Evolutionary conservation across 441 rosid genomes (phyloP).

Genomic region (Syzygium malaccense): DNA sequence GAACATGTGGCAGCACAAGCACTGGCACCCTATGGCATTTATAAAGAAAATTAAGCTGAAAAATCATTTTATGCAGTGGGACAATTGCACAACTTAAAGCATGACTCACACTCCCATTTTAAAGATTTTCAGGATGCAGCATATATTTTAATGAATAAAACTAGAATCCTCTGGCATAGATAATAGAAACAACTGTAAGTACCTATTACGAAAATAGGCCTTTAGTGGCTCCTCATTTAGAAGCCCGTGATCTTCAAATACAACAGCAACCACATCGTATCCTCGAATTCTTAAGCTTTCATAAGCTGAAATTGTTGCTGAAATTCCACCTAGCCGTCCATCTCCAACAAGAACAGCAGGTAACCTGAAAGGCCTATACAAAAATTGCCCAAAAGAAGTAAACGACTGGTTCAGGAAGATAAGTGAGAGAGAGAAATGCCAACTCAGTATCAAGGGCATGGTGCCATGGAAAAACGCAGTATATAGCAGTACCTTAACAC

Average conservation of each 20-base stretch:
- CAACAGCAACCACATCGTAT: conserved; percentile 71
- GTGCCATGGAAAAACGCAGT: background rate
- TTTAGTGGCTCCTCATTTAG: conserved; percentile 63
- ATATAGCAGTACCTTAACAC: background rate
- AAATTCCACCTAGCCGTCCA: conserved; percentile 88
- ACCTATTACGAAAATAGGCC: conserved; percentile 74
- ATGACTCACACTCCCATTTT: background rate
- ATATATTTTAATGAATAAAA: background rate
- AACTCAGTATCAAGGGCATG: background rate
- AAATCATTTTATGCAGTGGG: background rate
- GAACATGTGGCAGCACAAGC: conserved; percentile 73
- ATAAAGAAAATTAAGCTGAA: background rate
- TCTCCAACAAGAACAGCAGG: conserved; percentile 93
- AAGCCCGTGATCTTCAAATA: conserved; percentile 80
- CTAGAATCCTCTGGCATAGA: background rate
- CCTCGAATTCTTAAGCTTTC: conserved; percentile 79
- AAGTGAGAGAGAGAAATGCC: background rate
- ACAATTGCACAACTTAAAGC: background rate
- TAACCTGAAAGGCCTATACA: conserved; percentile 70
- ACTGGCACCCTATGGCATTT: conserved; percentile 59
- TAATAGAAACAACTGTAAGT: conserved; percentile 3
- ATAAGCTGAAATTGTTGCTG: conserved; percentile 89
- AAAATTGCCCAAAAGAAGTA: background rate
- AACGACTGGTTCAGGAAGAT: background rate
- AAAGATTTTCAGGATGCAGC: background rate